Percentiles rank a stretch among this genome's conserved stretches.
These are phyloP conservation scores for Lactifluus subvellereus DNA, from an alignment of 768 basidiomycete genomes.

Conservation along the genomic window DNA sequence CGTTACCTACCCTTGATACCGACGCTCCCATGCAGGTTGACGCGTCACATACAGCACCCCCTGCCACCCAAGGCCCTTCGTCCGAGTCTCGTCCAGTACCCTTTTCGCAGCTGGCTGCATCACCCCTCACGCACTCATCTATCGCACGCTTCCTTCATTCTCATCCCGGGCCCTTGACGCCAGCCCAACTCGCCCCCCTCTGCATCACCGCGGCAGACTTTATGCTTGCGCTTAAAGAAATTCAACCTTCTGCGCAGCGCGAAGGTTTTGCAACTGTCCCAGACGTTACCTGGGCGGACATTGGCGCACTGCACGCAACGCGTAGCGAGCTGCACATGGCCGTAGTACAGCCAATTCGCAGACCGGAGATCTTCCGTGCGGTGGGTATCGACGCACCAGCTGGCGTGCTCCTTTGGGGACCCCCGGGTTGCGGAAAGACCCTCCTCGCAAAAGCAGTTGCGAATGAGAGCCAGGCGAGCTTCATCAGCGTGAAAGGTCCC, in stretches of 20 bases:
- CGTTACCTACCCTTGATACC: slow-evolving; percentile 25
- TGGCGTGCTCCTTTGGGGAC: slow-evolving; percentile 97
- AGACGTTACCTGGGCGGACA: slow-evolving; percentile 89
- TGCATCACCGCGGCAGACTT: slow-evolving; percentile 83
- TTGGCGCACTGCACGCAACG: slow-evolving; percentile 83
- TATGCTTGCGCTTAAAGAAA: slow-evolving; percentile 67
- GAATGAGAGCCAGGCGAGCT: slow-evolving; percentile 91
- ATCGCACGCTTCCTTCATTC: slow-evolving; percentile 87
- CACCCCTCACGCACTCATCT: slow-evolving; percentile 43
- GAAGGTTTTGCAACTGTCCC: slow-evolving; percentile 98
- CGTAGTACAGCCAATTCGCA: slow-evolving; percentile 88
- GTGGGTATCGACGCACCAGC: slow-evolving; percentile 90
- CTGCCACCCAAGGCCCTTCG: slow-evolving; percentile 1
- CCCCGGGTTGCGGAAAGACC: slow-evolving; percentile 97
- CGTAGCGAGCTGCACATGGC: slow-evolving; percentile 96
- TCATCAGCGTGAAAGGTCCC: slow-evolving; percentile 97
- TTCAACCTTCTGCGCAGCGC: slow-evolving; percentile 94
- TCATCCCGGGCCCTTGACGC: slow-evolving; percentile 76
- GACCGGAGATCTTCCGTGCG: slow-evolving; percentile 81
- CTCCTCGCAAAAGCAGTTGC: slow-evolving; percentile 97
- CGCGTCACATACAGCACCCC: slow-evolving; percentile 8
- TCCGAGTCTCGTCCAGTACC: slow-evolving; percentile 21
- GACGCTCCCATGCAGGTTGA: slow-evolving; percentile 39
- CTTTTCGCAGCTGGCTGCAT: slow-evolving; percentile 35
- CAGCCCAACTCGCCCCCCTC: slow-evolving; percentile 72